Evolutionary conservation across 2,329 filamentous ascomycete species (phyloP), one percentile per base, ranked within the genome.

Genomic region (Meredithiella fracta): DNA sequence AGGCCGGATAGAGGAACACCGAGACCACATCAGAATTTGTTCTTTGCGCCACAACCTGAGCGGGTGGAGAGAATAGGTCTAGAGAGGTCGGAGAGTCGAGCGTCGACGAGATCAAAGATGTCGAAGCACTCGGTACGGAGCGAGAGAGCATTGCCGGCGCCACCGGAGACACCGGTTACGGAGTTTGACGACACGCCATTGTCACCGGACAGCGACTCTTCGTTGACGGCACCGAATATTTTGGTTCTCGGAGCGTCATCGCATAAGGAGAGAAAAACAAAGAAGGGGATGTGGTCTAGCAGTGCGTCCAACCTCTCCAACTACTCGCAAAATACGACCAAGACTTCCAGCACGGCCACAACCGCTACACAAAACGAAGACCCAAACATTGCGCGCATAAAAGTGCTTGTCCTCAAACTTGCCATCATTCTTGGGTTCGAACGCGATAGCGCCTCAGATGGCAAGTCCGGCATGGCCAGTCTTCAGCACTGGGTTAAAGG

Each of bases 141-240:
- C 38, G 55, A 60, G n/a, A 71, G 70, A 65, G 70, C 71, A 55
- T 75, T 73, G 55, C 67, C 68, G 17, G 69, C 67, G 2, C 69
- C 70, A 1, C 90, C 90, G 0, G 91, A 97, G 69, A 97, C 90
- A 0, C 90, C 90, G 0, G 91, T 91, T 0, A 97, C 90, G 3
- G 89, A 96, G 62, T 96, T 96, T 63, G 91, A 96, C 66, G 90
- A 97, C 65, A 88, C 85, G 0, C 83, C 86, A 3, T 79, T 88
- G 47, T 94, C 89, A 0, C 85, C 85, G 0, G 86, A 91, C 56
- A 86, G 86, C 61, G 79, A 83, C 47, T 83, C 78, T 6, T 79
- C 83, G 0, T 50, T 52, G 15, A 51, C 55, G 15, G 82, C 81
- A 40, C 90, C 88, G 4, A 94, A 95, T 64, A 95, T 96, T 62